Base-by-base conservation (phyloP, 176 grass and related monocot species). In the Phyllostachys edulis region DNA sequence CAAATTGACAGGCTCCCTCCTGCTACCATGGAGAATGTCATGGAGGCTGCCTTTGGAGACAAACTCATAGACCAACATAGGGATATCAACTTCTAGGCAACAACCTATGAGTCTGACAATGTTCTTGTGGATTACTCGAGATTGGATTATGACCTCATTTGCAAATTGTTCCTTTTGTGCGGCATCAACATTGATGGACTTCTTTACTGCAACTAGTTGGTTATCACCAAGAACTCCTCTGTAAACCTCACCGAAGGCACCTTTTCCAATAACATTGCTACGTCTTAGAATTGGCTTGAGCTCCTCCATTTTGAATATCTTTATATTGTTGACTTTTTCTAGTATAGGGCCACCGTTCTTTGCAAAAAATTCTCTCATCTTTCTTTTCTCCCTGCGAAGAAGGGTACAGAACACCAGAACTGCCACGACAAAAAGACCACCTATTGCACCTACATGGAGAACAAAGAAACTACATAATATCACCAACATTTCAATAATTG, bases 81-180 rank as follows among this genome's bases (percentile, higher is more conserved):
- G 82, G 5, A 81, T 66, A 50, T 90, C 72, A 59, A 77, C 77
- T 37, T 86, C 82, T 20, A 86, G 45, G 24, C 82, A 85, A 67
- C 87, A 75, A 26, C 87, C 82, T 51, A 85, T 39, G 66, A 85
- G 78, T 23, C 56, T 85, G 13, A 85, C 82, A 67, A 85, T 89
- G 24, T 89, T 89, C 69, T 46, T 85, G 16, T 85, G 82, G 68
- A 80, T 85, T 1, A 89, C 73, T 51, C 68, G 76, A 45, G 84
- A 90, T 24, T 86, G 84, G 49, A 90, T 85, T 13, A 84, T 80
- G 23, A 90, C 81, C 49, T 90, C 89, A 47, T 83, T 90, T 47
- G 72, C 80, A 60, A 90, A 90, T 66, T 90, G 83, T 9, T 55
- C 32, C 50, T 56, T 84, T 29, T 72, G 32, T 17, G 2, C n/a